phyloP scores from a whole-genome alignment of 2,329 filamentous ascomycete genomes.

The Penicillium sumatraense region DNA sequence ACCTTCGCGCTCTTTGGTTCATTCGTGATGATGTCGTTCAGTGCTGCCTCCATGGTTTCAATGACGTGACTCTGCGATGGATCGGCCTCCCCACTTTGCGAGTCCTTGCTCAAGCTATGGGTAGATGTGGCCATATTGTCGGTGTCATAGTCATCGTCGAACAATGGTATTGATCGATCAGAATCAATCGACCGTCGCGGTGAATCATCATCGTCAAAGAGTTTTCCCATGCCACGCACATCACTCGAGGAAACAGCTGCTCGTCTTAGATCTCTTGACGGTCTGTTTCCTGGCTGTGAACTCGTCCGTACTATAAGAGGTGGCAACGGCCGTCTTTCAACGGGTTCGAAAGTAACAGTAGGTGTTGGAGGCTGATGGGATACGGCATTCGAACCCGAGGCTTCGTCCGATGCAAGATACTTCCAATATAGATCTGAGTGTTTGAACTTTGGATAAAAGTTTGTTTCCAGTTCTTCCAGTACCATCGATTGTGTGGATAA shows the following conservation, averaged over 20 bases:
- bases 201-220: slow-evolving; percentile 51
- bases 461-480: slow-evolving; percentile 80
- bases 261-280: slow-evolving; percentile 59
- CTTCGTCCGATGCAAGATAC: slow-evolving; percentile 85
- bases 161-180: slow-evolving; percentile 62
- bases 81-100: slow-evolving; percentile 56
- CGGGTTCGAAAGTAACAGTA: slow-evolving; percentile 30
- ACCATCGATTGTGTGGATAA: slow-evolving; percentile 80
- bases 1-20: slow-evolving; percentile 56
- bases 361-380: slow-evolving; percentile 22
- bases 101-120: slow-evolving; percentile 77
- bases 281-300: slow-evolving; percentile 51
- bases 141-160: slow-evolving; percentile 76
- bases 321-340: slow-evolving; percentile 46
- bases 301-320: slow-evolving; percentile 52
- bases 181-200: slow-evolving; percentile 75
- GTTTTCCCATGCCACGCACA: slow-evolving; percentile 54
- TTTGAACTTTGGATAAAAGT: slow-evolving; percentile 83
- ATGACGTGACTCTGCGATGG: slow-evolving; percentile 77
- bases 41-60: slow-evolving; percentile 86
- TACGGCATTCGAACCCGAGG: slow-evolving; percentile 30
- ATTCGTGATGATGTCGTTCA: slow-evolving; percentile 90
- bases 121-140: slow-evolving; percentile 78
- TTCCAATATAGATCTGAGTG: slow-evolving; percentile 96
- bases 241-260: slow-evolving; percentile 66